Evolutionary conservation across 805 yeast genomes (phyloP).

Genomic region (Saccharomycopsis oosterbeekiorum): DNA sequence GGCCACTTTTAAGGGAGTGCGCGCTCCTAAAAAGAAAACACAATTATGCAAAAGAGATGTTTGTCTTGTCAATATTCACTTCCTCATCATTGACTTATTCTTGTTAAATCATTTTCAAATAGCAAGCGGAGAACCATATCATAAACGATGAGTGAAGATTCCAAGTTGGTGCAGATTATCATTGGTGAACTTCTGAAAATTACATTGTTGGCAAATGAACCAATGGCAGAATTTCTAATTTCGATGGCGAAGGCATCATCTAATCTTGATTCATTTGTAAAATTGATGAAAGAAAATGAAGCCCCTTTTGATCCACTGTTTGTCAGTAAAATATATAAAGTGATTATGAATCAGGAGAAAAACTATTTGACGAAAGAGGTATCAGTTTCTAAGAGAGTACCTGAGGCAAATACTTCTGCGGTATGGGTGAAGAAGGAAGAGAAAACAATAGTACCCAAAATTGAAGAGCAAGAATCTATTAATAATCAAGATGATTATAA

Average conservation of each 20-base stretch:
- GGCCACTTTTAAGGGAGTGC: neutral
- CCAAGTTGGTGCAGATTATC: neutral
- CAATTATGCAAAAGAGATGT: neutral
- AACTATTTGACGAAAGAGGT: neutral
- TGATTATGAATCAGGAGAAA: neutral
- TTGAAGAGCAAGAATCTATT: neutral
- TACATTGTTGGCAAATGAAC: constrained; percentile 28
- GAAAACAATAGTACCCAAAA: constrained; percentile 13
- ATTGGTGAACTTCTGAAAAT: constrained; percentile 6
- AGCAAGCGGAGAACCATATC: neutral
- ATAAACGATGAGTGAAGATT: neutral
- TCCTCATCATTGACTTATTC: no score
- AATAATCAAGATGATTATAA: neutral
- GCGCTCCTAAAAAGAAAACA: neutral
- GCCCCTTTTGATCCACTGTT: constrained; percentile 30
- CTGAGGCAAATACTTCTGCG: constrained; percentile 1
- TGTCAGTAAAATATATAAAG: constrained; percentile 17
- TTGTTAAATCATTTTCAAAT: no score
- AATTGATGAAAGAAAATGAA: constrained; percentile 33
- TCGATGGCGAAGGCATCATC: constrained; percentile 29
- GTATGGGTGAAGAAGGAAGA: constrained; percentile 14
- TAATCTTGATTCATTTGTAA: constrained; percentile 28
- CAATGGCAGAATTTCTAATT: constrained; percentile 38
- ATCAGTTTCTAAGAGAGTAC: neutral
- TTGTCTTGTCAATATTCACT: no score